A percentile compares a stretch with the other conserved stretches of the same genome.
phyloP scores from a whole-genome alignment of 805 yeast species.

The Nakazawaea populi region DNA sequence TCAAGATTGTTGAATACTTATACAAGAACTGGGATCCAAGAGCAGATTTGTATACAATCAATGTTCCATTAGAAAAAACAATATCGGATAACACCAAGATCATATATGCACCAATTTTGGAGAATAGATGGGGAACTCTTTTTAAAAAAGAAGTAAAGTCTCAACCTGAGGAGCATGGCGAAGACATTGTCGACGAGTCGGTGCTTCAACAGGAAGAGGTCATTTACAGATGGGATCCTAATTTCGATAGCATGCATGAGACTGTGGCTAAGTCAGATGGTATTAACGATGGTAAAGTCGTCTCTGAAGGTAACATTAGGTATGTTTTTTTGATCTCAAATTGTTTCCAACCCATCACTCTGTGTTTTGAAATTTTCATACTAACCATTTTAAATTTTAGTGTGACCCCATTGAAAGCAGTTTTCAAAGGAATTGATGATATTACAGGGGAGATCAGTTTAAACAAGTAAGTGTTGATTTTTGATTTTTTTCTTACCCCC shows the following conservation, averaged over 20 bases:
- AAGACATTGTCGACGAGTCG: constrained; percentile 45
- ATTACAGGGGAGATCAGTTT: constrained; percentile 54
- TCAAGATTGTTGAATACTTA: constrained; percentile 56
- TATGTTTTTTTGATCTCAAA: constrained; percentile 15
- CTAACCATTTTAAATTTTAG: constrained; percentile 17
- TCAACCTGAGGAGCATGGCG: constrained; percentile 13
- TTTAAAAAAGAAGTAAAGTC: constrained; percentile 30
- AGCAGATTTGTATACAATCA: constrained; percentile 75
- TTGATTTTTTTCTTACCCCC: constrained; percentile 1
- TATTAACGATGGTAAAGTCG: constrained; percentile 65
- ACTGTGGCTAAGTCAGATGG: constrained; percentile 35
- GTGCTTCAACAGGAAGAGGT: constrained; percentile 32
- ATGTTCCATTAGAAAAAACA: constrained; percentile 60
- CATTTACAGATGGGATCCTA: constrained; percentile 74
- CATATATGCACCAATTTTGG: constrained; percentile 70
- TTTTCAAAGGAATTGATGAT: constrained; percentile 50
- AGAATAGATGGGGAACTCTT: constrained; percentile 74
- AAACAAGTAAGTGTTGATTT: constrained; percentile 28
- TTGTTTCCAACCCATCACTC: constrained; percentile 11
- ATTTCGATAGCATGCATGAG: constrained; percentile 62
- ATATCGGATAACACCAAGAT: constrained; percentile 46
- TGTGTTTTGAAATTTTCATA: no score
- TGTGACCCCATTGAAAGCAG: constrained; percentile 69
- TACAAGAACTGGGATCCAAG: constrained; percentile 48
- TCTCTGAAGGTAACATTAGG: constrained; percentile 58